Evolutionary conservation across 805 yeast genomes (phyloP).

Genomic region (Scheffersomyces coipomensis): DNA sequence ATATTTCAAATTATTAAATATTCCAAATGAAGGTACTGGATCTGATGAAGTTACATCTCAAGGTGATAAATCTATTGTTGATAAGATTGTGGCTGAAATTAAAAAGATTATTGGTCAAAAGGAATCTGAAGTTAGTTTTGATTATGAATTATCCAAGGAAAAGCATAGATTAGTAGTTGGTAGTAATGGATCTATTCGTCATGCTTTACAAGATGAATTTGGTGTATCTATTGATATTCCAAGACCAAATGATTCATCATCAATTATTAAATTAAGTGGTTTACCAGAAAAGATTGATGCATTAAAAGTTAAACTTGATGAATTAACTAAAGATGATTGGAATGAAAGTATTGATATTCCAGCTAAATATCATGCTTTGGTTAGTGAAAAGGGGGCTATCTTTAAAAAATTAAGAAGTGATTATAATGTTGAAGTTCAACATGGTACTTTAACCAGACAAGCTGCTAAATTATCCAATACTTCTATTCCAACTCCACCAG

Average conservation of each 20-base stretch:
- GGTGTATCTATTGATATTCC: constrained; percentile 69
- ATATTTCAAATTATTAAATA: constrained; percentile 56
- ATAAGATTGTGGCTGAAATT: constrained; percentile 61
- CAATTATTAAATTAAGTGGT: constrained; percentile 59
- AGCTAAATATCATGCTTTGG: constrained; percentile 52
- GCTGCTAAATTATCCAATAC: constrained; percentile 51
- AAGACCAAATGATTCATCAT: constrained; percentile 48
- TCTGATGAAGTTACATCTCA: constrained; percentile 58
- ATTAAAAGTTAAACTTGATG: constrained; percentile 60
- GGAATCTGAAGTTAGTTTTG: constrained; percentile 57
- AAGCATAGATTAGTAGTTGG: constrained; percentile 81
- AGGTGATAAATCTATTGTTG: constrained; percentile 78
- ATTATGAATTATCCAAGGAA: constrained; percentile 61
- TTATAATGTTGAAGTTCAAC: constrained; percentile 56
- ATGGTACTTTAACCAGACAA: constrained; percentile 48
- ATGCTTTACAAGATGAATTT: constrained; percentile 67
- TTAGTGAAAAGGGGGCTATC: constrained; percentile 67
- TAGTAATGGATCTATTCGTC: constrained; percentile 73
- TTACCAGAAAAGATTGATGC: constrained; percentile 61
- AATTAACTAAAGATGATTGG: constrained; percentile 61
- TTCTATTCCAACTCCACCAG: constrained; percentile 46
- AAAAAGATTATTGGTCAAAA: constrained; percentile 60
- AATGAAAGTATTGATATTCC: constrained; percentile 58
- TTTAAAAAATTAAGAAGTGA: constrained; percentile 53
- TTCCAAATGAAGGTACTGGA: constrained; percentile 68